Evolutionary conservation across 1,284 basidiomycete species (phyloP), one percentile per base, ranked within the genome.

Genomic region (Pyrrhoderma lamaoense): DNA sequence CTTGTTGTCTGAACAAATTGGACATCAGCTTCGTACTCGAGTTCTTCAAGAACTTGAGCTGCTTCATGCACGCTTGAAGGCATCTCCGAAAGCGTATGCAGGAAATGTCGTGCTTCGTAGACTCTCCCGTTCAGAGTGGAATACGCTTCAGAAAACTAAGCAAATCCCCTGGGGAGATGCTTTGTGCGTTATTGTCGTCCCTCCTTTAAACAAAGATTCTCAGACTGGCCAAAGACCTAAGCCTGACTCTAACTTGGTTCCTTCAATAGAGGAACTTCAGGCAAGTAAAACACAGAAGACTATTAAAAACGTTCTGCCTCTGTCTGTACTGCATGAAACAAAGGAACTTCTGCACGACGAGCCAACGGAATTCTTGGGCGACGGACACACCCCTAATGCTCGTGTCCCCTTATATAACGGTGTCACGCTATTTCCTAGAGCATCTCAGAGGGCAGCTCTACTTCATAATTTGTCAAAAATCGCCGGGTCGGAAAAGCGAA

Each of bases 1-100:
- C 13, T 60, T 67, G n/a, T 62, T 85, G 8, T 61, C 64, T 11
- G 65, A 38, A 8, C 81, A 87, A 47, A 71, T 85, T 36, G 65
- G 67, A 1, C 81, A 87, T 60, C 69, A 84, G 16, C 68, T 89
- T 9, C 82, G 86, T 40, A 62, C 84, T 16, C 79, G 86, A 18
- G 74, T 87, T 13, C 66, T 89, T 2, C 86, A 89, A 61, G 87
- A 89, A 60, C 64, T 89, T 3, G 71, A 81, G 38, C 60, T 88
- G 7, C 65, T 89, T 36, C 66, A 65, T 1, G 70, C 73, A 8
- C 63, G 63, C 5, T 61, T 83, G 37, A 65, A 69, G 57, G 53
- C 53, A 8, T 45, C 57, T 16, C 60, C 62, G 1, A 49, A 64
- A 58, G 54, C 57, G 42, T 48, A 54, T 18, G 48, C 54, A 36